Evolutionary conservation across 2,329 filamentous ascomycete genomes (phyloP).

Genomic region (Cladophialophora psammophila): DNA sequence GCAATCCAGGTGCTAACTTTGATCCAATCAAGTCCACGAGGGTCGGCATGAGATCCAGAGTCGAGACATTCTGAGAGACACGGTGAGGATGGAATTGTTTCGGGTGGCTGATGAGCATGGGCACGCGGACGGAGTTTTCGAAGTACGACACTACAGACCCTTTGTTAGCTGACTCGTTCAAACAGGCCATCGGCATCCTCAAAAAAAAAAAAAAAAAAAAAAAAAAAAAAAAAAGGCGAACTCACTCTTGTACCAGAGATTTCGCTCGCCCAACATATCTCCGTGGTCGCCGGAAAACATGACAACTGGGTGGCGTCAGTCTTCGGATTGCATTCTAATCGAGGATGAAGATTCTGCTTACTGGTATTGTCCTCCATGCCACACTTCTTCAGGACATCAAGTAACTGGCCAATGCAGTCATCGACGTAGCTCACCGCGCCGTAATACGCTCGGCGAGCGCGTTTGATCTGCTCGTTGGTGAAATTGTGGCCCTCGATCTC

Average conservation of each 20-base stretch:
- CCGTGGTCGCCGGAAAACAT: conserved; percentile 94
- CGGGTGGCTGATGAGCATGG: conserved; percentile 83
- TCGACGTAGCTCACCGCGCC: conserved; percentile 94
- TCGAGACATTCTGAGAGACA: conserved; percentile 85
- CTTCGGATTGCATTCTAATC: background rate
- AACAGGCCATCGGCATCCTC: background rate
- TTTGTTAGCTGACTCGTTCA: background rate
- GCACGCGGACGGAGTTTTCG: conserved; percentile 87
- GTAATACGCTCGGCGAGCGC: conserved; percentile 87
- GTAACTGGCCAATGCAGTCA: conserved; percentile 84
- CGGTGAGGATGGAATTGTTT: conserved; percentile 76
- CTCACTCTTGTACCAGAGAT: conserved; percentile 84
- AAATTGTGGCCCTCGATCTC: conserved; percentile 87
- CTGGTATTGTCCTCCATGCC: conserved; percentile 78
- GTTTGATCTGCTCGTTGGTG: conserved; percentile 83
- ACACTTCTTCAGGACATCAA: conserved; percentile 79
- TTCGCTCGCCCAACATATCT: conserved; percentile 93
- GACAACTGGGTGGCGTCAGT: conserved; percentile 52
- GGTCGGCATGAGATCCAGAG: conserved; percentile 87
- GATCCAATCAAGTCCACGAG: conserved; percentile 82
- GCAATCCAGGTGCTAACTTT: conserved; percentile 72
- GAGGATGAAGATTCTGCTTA: conserved; percentile 11
- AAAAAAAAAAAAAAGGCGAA: background rate
- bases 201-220: background rate
- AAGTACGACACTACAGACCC: conserved; percentile 75